Evolutionary conservation across 305 asterid genomes (phyloP), one percentile per base, ranked within the genome.

Genomic region (Fraxinus sp.): DNA sequence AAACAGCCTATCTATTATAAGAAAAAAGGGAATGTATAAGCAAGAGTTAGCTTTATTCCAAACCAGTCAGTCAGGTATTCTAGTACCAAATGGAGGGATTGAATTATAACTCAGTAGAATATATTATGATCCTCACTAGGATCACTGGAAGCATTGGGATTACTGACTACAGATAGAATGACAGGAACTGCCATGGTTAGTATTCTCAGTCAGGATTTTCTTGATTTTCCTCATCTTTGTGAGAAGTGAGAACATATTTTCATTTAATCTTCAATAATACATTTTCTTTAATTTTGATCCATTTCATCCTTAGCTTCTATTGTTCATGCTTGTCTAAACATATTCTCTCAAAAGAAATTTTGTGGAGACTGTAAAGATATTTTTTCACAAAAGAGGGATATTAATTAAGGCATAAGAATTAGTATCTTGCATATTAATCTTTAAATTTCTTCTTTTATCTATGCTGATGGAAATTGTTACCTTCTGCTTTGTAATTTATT

Each of bases 371-470:
- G 14, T 59, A 62, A 10, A 8, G 28, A 62, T 62, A 62, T 43
- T 22, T 62, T 55, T 62, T 9, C 36, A 46, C 35, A 13, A 32
- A 22, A 41, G 35, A 41, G 18, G 39, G 5, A 77, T 35, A 52
- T 52, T 68, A 76, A 72, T 75, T 75, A 43, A 35, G 76, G 49
- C 79, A 68, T 79, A 43, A 33, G 72, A 33, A 20, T 64, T 18
- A 14, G 41, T 16, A 8, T 66, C 76, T 70, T 70, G 75, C 43
- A 32, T 32, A 1, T 0, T 78, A 76, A 28, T 7, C 37, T 6
- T 57, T 52, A 39, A 49, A 74, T 52, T 73, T 46, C 28, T 77
- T 33, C 52, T 2, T 32, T 26, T 70, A 46, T 84, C 7, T 8
- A 20, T 2, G 55, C n/a, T 24, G 30, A 80, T 66, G 20, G 74